These are phyloP conservation scores for Amphirosellinia nigrospora DNA, from an alignment of 495 filamentous ascomycete species.

Conservation along the genomic window DNA sequence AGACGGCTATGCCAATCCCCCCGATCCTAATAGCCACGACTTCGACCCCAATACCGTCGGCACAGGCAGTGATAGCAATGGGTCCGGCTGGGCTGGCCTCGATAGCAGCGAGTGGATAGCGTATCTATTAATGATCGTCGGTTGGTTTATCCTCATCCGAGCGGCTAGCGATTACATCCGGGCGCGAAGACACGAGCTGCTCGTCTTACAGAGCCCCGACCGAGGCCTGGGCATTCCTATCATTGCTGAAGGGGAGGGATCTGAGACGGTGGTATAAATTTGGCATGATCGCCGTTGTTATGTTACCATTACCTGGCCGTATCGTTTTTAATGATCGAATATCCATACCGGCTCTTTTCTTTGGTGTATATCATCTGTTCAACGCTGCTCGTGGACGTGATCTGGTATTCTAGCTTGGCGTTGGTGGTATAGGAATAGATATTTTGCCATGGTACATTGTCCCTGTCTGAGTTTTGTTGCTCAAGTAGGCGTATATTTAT, in stretches of 20 bases:
- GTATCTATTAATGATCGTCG: slow-evolving; percentile 95
- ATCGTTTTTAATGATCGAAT: slow-evolving; percentile 4
- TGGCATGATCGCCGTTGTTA: not conserved
- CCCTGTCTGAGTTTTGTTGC: not conserved
- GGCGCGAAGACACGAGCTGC: slow-evolving; percentile 86
- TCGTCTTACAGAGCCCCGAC: slow-evolving; percentile 93
- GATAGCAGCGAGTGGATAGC: slow-evolving; percentile 83
- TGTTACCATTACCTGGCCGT: not conserved
- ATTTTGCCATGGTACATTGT: not conserved
- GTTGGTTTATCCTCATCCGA: slow-evolving; percentile 96
- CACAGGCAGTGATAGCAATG: slow-evolving; percentile 40
- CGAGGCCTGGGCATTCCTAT: slow-evolving; percentile 84
- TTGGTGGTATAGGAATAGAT: not conserved
- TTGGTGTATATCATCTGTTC: not conserved
- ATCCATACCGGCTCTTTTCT: not conserved
- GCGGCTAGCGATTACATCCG: slow-evolving; percentile 86
- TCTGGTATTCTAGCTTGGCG: slow-evolving; percentile 11
- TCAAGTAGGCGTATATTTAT: not conserved
- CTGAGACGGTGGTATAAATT: slow-evolving; percentile 80
- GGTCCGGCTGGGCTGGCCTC: slow-evolving; percentile 56
- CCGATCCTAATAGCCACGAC: slow-evolving; percentile 88
- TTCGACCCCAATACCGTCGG: slow-evolving; percentile 76
- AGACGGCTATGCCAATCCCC: slow-evolving; percentile 67
- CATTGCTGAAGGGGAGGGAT: slow-evolving; percentile 84
- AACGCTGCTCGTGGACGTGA: not conserved